Evolutionary conservation across 2,329 filamentous ascomycete species (phyloP).

Genomic region (Sporothrix variecibatus): DNA sequence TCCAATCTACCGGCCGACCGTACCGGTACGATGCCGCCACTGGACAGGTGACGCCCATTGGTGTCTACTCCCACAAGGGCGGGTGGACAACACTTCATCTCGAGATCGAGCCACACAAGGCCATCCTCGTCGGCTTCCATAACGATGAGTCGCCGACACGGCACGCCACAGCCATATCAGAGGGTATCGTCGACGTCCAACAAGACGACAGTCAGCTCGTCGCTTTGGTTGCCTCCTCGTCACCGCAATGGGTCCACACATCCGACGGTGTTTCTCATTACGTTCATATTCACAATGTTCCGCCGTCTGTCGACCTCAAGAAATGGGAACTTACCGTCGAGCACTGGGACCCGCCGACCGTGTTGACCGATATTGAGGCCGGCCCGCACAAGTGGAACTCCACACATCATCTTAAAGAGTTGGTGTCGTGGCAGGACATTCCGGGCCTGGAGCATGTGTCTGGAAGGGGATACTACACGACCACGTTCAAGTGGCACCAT

Average conservation of each 20-base stretch:
- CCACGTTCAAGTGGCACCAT: background rate
- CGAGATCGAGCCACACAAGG: background rate
- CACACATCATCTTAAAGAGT: background rate
- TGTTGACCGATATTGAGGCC: background rate
- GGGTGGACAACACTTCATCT: background rate
- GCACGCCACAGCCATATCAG: background rate
- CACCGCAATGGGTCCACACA: background rate
- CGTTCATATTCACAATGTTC: background rate
- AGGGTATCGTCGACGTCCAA: background rate
- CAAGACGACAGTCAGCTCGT: background rate
- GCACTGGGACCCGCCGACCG: background rate
- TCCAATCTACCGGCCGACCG: background rate
- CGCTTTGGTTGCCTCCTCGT: background rate
- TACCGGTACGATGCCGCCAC: conserved; percentile 5
- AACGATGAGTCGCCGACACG: background rate
- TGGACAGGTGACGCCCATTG: background rate
- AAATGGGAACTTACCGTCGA: background rate
- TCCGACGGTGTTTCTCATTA: background rate
- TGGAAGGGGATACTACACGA: background rate
- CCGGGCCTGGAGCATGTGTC: background rate
- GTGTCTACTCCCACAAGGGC: background rate
- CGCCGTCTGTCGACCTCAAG: background rate
- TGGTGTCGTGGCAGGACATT: conserved; percentile 1
- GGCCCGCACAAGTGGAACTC: background rate
- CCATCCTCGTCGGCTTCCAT: background rate